These are phyloP conservation scores for Primulina huaijiensis DNA, from an alignment of 257 asterid genomes.

Conservation along the genomic window DNA sequence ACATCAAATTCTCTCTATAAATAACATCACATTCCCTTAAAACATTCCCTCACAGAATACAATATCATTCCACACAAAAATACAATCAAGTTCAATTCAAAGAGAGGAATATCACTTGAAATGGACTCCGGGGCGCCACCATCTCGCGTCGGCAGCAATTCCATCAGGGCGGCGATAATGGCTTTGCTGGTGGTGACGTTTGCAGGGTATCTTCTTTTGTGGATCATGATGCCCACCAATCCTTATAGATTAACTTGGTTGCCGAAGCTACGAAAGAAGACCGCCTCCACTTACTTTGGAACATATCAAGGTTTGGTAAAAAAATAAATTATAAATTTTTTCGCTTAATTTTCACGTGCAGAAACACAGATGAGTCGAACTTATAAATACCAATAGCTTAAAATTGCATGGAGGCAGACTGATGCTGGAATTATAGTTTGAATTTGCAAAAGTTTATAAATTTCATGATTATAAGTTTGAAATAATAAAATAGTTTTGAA, in stretches of 20 bases:
- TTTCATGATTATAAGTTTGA: no score
- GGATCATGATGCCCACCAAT: constrained; percentile 63
- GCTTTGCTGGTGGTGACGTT: constrained; percentile 35
- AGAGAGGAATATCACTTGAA: background rate
- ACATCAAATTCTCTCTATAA: constrained; percentile 18
- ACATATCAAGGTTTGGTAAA: constrained; percentile 48
- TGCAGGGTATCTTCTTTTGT: constrained; percentile 49
- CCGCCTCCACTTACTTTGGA: constrained; percentile 75
- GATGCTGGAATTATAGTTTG: no score
- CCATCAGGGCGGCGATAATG: constrained; percentile 37
- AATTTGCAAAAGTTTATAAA: no score
- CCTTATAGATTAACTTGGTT: constrained; percentile 44
- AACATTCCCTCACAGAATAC: constrained; percentile 25
- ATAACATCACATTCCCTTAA: constrained; percentile 25
- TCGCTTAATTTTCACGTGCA: background rate
- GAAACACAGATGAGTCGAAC: no score
- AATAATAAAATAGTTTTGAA: no score
- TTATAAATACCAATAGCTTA: no score
- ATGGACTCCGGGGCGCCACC: constrained; percentile 10
- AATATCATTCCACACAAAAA: constrained; percentile 11
- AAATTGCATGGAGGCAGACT: no score
- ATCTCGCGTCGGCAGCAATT: constrained; percentile 28
- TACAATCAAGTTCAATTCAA: background rate
- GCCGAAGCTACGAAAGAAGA: constrained; percentile 37
- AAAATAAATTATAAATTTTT: background rate